Evolutionary conservation across 164 flowering plant species (phyloP).

Genomic region (Houttuynia cordata): DNA sequence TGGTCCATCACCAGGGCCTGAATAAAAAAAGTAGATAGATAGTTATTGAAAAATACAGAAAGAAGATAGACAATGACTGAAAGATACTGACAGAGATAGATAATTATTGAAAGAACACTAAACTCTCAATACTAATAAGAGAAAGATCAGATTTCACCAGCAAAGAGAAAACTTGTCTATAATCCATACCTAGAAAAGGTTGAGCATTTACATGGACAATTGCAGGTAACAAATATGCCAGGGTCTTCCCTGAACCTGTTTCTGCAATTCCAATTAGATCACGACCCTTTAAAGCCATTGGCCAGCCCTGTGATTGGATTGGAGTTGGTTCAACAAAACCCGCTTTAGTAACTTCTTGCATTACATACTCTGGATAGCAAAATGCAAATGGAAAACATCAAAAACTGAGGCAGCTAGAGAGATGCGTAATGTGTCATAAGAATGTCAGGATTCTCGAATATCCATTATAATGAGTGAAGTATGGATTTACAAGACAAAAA

Average conservation of each 20-base stretch:
- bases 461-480: no score
- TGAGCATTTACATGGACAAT: conserved; percentile 99
- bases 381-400: not conserved
- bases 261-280: conserved; percentile 99
- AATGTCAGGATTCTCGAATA: not conserved
- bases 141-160: not conserved
- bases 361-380: conserved; percentile 63
- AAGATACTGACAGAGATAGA: not conserved
- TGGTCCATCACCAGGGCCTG: conserved; percentile 99
- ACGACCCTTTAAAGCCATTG: conserved; percentile 98
- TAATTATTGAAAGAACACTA: not conserved
- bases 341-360: conserved; percentile 87
- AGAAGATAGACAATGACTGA: not conserved
- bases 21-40: conserved; percentile 6
- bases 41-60: not conserved
- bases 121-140: not conserved
- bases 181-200: conserved; percentile 65
- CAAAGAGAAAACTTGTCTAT: not conserved
- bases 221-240: conserved; percentile 92
- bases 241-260: conserved; percentile 98
- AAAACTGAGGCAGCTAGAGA: not conserved
- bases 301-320: conserved; percentile 99
- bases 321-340: conserved; percentile 97
- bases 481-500: no score
- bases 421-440: not conserved